Percentiles rank a stretch among this genome's conserved stretches.
These are phyloP conservation scores for Pelargonium nanum DNA, from an alignment of 345 rosid genomes.

Conservation along the genomic window DNA sequence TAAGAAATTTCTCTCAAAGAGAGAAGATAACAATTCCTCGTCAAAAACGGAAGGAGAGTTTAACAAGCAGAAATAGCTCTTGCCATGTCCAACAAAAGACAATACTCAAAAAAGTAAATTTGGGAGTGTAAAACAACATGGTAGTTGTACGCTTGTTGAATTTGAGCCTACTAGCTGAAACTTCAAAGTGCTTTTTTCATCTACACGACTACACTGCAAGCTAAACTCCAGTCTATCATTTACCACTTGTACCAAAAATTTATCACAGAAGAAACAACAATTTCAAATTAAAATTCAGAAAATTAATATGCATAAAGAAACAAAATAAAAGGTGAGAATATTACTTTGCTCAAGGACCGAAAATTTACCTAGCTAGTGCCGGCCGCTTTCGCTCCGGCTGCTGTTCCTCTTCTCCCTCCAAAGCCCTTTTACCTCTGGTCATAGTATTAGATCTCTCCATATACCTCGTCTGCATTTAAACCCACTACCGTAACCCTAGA, in stretches of 20 bases:
- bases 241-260: neutral
- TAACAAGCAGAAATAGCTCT: too few species aligned
- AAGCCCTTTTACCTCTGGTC: constrained; percentile 47
- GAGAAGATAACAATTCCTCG: too few species aligned
- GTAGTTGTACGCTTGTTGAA: neutral
- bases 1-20: neutral
- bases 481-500: constrained; percentile 16
- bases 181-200: neutral
- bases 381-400: constrained; percentile 50
- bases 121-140: neutral
- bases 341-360: neutral
- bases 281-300: too few species aligned
- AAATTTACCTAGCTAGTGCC: constrained; percentile 40
- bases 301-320: too few species aligned
- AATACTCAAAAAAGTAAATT: too few species aligned
- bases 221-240: too few species aligned
- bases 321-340: too few species aligned
- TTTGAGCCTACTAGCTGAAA: neutral
- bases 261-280: neutral
- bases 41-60: too few species aligned
- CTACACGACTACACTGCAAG: neutral
- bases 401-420: constrained; percentile 34
- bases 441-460: constrained; percentile 50
- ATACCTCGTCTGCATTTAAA: constrained; percentile 47
- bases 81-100: neutral